A percentile compares a stretch with the other conserved stretches of the same genome.
These are phyloP conservation scores for Purpureocillium lavendulum DNA, from an alignment of 2,329 filamentous ascomycete species.

Conservation along the genomic window DNA sequence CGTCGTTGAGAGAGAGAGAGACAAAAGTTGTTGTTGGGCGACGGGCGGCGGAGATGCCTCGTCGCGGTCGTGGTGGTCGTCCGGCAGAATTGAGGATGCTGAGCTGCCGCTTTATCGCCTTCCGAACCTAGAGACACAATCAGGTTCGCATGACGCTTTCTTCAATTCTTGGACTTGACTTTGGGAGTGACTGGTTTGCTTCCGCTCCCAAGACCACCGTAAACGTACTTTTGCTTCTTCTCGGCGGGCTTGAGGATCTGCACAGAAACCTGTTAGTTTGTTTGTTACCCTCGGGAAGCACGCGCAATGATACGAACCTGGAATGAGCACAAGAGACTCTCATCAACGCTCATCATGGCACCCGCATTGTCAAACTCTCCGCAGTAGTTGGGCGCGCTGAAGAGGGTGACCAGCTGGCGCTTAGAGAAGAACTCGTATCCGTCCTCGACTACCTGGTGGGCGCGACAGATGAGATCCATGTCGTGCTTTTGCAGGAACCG, in stretches of 20 bases:
- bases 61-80: slow-evolving; percentile 13
- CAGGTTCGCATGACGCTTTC: slow-evolving; percentile 47
- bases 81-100: slow-evolving; percentile 11
- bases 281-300: background rate
- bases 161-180: slow-evolving; percentile 14
- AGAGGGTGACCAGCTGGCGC: slow-evolving; percentile 91
- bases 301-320: slow-evolving; percentile 56
- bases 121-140: slow-evolving; percentile 85
- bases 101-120: slow-evolving; percentile 61
- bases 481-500: slow-evolving; percentile 98
- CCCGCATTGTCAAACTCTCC: slow-evolving; percentile 99
- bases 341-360: slow-evolving; percentile 99
- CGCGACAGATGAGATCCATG: slow-evolving; percentile 98
- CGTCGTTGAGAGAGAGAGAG: slow-evolving; percentile 6
- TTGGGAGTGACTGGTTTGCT: slow-evolving; percentile 16
- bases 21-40: slow-evolving; percentile 1
- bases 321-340: slow-evolving; percentile 97
- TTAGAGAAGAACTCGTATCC: slow-evolving; percentile 99
- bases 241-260: slow-evolving; percentile 98
- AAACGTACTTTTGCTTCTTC: slow-evolving; percentile 99
- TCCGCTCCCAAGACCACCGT: slow-evolving; percentile 58
- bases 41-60: background rate
- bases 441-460: slow-evolving; percentile 97
- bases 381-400: slow-evolving; percentile 98
- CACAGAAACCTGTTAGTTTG: background rate